Percentiles rank a stretch among this genome's conserved stretches.
Conservation (phyloP, 192 early-diverging fungal genomes). For the Coemansia sp. region DNA sequence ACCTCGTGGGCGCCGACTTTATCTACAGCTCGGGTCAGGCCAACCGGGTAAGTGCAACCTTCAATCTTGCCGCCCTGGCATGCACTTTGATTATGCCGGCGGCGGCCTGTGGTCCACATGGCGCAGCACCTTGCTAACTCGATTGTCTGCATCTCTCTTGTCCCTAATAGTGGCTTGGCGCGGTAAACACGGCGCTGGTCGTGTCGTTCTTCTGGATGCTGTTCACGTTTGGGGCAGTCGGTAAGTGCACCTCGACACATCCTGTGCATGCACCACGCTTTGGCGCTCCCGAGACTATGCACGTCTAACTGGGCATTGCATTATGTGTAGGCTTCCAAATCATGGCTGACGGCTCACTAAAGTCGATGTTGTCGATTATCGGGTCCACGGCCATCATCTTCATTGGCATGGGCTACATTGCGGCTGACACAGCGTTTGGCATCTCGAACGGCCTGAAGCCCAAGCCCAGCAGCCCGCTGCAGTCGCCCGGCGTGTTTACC, state of each 20-base stretch:
- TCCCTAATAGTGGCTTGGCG: slow-evolving; percentile 45
- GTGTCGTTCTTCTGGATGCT: slow-evolving; percentile 49
- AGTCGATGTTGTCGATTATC: slow-evolving; percentile 40
- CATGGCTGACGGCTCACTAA: slow-evolving; percentile 49
- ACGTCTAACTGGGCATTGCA: too few relatives aligned
- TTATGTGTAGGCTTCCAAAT: slow-evolving; percentile 53
- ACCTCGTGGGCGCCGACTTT: slow-evolving; percentile 43
- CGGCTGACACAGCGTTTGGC: slow-evolving; percentile 49
- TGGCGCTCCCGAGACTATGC: too few relatives aligned
- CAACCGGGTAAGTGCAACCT: slow-evolving; percentile 33
- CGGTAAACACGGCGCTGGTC: slow-evolving; percentile 42
- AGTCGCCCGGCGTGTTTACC: slow-evolving; percentile 47
- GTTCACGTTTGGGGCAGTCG: slow-evolving; percentile 39
- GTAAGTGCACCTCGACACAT: slow-evolving; percentile 23
- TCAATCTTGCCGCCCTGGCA: background rate
- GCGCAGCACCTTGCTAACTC: background rate
- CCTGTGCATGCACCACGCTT: too few relatives aligned
- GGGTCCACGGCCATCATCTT: slow-evolving; percentile 31
- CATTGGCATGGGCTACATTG: slow-evolving; percentile 47
- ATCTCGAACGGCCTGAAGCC: slow-evolving; percentile 48
- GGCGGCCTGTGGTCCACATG: slow-evolving; percentile 5
- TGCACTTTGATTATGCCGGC: slow-evolving; percentile 2
- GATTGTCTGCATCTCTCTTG: background rate
- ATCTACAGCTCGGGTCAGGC: slow-evolving; percentile 18
- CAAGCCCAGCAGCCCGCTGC: slow-evolving; percentile 25